Evolutionary conservation across 2,329 filamentous ascomycete species (phyloP).

Genomic region (Calonectria hongkongensis): DNA sequence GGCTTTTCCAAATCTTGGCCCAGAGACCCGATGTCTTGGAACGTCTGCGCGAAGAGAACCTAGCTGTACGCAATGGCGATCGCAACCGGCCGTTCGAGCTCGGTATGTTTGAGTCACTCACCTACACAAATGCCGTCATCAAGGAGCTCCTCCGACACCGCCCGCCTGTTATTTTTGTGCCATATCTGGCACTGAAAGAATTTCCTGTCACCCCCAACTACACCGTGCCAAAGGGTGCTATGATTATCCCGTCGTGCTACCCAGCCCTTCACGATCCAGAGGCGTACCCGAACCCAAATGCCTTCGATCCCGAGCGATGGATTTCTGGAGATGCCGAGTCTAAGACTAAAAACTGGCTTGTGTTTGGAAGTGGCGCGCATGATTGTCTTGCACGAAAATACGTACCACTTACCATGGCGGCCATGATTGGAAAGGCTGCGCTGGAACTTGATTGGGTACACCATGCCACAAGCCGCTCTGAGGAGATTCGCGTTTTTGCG

Average conservation of each 20-base stretch:
- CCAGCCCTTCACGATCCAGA: slow-evolving; percentile 70
- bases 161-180: slow-evolving; percentile 73
- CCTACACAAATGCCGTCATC: slow-evolving; percentile 71
- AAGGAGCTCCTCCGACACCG: slow-evolving; percentile 72
- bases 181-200: slow-evolving; percentile 67
- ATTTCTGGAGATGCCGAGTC: slow-evolving; percentile 69
- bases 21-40: slow-evolving; percentile 69
- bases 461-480: slow-evolving; percentile 67
- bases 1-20: slow-evolving; percentile 71
- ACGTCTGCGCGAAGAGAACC: slow-evolving; percentile 68
- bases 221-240: slow-evolving; percentile 69
- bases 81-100: slow-evolving; percentile 63
- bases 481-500: slow-evolving; percentile 71
- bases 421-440: slow-evolving; percentile 71
- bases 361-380: slow-evolving; percentile 71
- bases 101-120: slow-evolving; percentile 68
- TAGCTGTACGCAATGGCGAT: slow-evolving; percentile 65
- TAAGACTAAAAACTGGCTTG: slow-evolving; percentile 72
- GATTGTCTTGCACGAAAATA: slow-evolving; percentile 70
- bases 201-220: slow-evolving; percentile 69
- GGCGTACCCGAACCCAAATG: slow-evolving; percentile 67
- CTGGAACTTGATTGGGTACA: slow-evolving; percentile 71
- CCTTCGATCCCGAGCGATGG: slow-evolving; percentile 71
- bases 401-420: slow-evolving; percentile 70
- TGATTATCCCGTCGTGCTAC: slow-evolving; percentile 71